Base-by-base conservation (phyloP, 1,284 basidiomycete species). In the Ceratobasidium sp. region DNA sequence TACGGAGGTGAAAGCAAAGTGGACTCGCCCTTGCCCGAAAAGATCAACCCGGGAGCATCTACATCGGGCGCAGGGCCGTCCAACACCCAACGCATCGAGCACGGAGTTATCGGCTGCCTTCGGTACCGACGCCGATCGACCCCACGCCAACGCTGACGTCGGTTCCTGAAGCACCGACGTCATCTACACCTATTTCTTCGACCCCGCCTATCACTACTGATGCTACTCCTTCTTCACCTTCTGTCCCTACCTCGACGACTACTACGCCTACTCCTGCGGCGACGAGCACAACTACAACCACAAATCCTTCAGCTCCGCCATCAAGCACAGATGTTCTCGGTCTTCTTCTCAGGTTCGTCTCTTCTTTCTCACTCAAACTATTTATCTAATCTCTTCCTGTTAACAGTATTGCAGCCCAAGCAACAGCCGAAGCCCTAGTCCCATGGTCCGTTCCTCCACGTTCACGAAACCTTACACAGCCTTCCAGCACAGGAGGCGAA, bases 251-350 rank as follows among this genome's bases (percentile, higher is more conserved):
- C 36, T 36, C 50, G 22, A 56, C 53, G 2, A 36, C 53, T 56
- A 47, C 33, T 17, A 33, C 66, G 2, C 9, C 41, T n/a, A n/a
- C n/a, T 2, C 41, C 44, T 15, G 5, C 60, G 3, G 8, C 41
- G 22, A 2, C 59, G 3, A 7, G 2, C 8, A 36, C 57, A 17
- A 60, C 57, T 62, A 22, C 19, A 36, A 63, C 36, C 22, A 33
- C 29, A 41, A 41, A 11, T 24, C 15, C 66, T 19, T 45, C 54
- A 29, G 6, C 54, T 2, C 50, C 67, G 2, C 67, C 67, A 51
- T 75, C 74, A 41, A 93, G 91, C 79, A 90, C 93, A 45, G 91
- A 93, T 79, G 91, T 93, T n/a, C 83, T 93, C 33, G 91, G 91
- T 29, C 92, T 91, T n/a, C 81, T 93, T n/a, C 83, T 93, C 31